Evolutionary conservation across 495 filamentous ascomycete species (phyloP), one percentile per base, ranked within the genome.

Genomic region (Penicillium herquei): DNA sequence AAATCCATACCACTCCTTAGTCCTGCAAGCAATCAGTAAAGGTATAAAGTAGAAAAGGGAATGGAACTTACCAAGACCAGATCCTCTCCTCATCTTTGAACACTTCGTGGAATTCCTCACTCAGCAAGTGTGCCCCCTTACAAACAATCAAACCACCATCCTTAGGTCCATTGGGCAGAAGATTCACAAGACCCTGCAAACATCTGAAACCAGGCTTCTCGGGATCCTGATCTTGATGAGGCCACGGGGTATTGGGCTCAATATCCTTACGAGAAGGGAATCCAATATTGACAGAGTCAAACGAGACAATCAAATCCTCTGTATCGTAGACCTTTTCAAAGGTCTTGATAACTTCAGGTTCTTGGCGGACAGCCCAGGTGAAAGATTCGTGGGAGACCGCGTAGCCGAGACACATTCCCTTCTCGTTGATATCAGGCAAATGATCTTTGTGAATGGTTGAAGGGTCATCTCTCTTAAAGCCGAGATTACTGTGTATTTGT

Each of bases 201-300:
- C 73, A 76, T 7, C 65, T 56, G 57, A 76, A 70, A 32, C 72
- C 71, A 7, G 63, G 65, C 46, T 67, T 69, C 11, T 60, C 59
- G 9, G 71, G 70, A 47, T 68, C 62, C 51, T 76, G 73, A 44
- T 76, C 73, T 47, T 68, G 63, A 47, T 76, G 73, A 10, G 73
- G 73, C 73, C 73, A 74, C 1, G 70, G 67, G 13, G 52, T 65
- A 47, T 73, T 68, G 16, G 56, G 47, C 34, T 64, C 45, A 40
- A 68, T 49, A 57, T 71, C 68, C 35, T 50, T 59, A 14, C 61
- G 62, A 17, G 66, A 62, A 12, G 67, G 59, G 18, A 70, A 69
- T 5, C 58, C 55, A 30, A 75, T 49, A 39, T 73, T 73, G 37
- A 71, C 56, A 0, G 63, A 67, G 51, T 74, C 70, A 49, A 75